These are phyloP conservation scores for Sphagnurus paluster DNA, from an alignment of 1,284 basidiomycete species.

Conservation along the genomic window DNA sequence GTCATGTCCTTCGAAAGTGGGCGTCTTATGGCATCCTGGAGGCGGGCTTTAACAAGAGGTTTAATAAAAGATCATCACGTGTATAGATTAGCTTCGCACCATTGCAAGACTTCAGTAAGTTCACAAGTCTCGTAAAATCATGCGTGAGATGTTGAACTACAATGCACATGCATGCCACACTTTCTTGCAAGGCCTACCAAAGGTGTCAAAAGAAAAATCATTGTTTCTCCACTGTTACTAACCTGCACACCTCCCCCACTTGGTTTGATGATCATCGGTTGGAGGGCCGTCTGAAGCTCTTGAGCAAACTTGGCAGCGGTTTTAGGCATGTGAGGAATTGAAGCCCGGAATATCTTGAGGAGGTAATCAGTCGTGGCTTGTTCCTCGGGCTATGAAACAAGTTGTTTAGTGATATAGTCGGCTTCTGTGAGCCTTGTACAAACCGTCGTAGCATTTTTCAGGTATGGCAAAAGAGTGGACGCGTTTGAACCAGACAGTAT, in stretches of 20 bases:
- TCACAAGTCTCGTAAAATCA: constrained; percentile 76
- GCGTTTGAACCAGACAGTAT: constrained; percentile 82
- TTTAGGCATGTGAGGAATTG: constrained; percentile 86
- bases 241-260: constrained; percentile 65
- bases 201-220: not conserved
- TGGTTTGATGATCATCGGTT: constrained; percentile 88
- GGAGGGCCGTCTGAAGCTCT: constrained; percentile 76
- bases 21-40: constrained; percentile 53
- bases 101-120: constrained; percentile 81
- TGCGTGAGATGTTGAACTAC: constrained; percentile 86
- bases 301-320: constrained; percentile 85
- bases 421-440: constrained; percentile 18
- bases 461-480: constrained; percentile 80
- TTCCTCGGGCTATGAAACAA: constrained; percentile 70
- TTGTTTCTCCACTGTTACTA: constrained; percentile 19
- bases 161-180: constrained; percentile 88
- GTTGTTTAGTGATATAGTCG: not conserved
- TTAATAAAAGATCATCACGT: not conserved
- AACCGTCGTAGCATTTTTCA: constrained; percentile 80
- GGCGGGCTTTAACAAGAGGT: constrained; percentile 45
- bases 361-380: constrained; percentile 80
- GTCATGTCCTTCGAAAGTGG: constrained; percentile 37
- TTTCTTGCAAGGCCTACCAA: constrained; percentile 78
- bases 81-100: constrained; percentile 43
- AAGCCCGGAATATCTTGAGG: constrained; percentile 83